Percentiles rank a stretch among this genome's conserved stretches.
Conservation (phyloP, 148 eudicot genomes). For the Camellia lanceoleosa region DNA sequence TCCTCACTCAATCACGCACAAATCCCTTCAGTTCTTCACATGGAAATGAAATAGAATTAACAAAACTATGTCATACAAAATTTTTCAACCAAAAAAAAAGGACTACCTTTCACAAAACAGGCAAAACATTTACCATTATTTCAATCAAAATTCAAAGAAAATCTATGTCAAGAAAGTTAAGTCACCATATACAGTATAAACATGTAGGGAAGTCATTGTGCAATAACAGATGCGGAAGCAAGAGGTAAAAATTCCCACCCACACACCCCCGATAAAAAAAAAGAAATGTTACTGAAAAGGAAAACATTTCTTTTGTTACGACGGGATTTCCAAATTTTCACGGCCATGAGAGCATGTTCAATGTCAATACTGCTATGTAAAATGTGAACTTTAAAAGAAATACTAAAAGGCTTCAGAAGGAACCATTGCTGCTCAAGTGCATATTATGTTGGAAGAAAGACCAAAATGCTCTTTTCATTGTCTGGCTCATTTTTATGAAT, state of each 20-base stretch:
- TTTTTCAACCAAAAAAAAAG: neutral
- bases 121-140: neutral
- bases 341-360: conserved; percentile 75
- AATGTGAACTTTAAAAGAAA: conserved; percentile 76
- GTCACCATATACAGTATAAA: neutral
- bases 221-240: neutral
- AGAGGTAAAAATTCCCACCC: neutral
- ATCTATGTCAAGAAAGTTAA: neutral
- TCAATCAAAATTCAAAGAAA: neutral
- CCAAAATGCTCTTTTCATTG: conserved; percentile 80
- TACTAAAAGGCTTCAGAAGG: conserved; percentile 53
- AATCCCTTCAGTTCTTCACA: neutral
- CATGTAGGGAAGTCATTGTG: neutral
- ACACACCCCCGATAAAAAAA: neutral
- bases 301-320: conserved; percentile 56
- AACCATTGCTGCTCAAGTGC: conserved; percentile 83
- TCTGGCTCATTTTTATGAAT: conserved; percentile 82
- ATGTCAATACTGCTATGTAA: conserved; percentile 88
- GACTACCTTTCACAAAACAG: neutral
- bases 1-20: conserved; percentile 6
- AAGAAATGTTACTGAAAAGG: neutral
- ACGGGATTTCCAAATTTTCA: conserved; percentile 78
- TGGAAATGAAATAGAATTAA: neutral
- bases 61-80: neutral
- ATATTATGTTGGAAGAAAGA: conserved; percentile 88